A percentile compares a stretch with the other conserved stretches of the same genome.
phyloP scores from a whole-genome alignment of 2,329 filamentous ascomycete species.

The Anisogramma anomala region DNA sequence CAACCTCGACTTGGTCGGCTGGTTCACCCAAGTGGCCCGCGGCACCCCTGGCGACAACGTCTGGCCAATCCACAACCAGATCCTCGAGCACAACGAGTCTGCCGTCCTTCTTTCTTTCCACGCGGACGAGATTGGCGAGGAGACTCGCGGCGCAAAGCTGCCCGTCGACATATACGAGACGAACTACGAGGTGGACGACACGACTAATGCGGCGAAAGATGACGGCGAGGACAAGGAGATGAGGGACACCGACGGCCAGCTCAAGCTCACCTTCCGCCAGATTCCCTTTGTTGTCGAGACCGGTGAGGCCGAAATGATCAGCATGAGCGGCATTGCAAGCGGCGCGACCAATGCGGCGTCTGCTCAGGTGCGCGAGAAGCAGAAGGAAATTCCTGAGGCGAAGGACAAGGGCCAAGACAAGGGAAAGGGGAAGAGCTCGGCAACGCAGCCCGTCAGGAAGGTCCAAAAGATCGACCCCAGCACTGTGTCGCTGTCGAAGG shows the following conservation, averaged over 20 bases:
- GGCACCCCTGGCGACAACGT: constrained; percentile 58
- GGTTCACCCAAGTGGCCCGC: constrained; percentile 70
- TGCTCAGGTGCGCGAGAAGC: constrained; percentile 30
- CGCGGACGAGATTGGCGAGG: constrained; percentile 43
- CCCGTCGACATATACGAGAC: constrained; percentile 88
- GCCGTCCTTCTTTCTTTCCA: constrained; percentile 85
- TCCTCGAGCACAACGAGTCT: constrained; percentile 72
- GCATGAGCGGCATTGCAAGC: constrained; percentile 82
- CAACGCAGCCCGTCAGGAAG: constrained; percentile 33
- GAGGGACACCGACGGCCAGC: constrained; percentile 47
- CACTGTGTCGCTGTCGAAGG: constrained; percentile 38
- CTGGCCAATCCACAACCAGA: constrained; percentile 66
- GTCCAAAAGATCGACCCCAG: constrained; percentile 25
- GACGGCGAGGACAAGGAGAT: constrained; percentile 59
- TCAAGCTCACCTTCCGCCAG: constrained; percentile 67
- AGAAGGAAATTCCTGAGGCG: constrained; percentile 26
- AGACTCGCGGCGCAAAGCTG: constrained; percentile 61
- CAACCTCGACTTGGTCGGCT: constrained; percentile 76
- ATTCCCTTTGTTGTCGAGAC: constrained; percentile 83
- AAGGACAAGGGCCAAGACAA: constrained; percentile 30
- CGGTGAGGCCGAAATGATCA: constrained; percentile 94
- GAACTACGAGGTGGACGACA: constrained; percentile 59
- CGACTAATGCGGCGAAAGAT: constrained; percentile 26
- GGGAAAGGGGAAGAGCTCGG: constrained; percentile 39
- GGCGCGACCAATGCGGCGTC: constrained; percentile 71